phyloP scores from a whole-genome alignment of 176 grass and related monocot genomes.

The Carex littledalei region DNA sequence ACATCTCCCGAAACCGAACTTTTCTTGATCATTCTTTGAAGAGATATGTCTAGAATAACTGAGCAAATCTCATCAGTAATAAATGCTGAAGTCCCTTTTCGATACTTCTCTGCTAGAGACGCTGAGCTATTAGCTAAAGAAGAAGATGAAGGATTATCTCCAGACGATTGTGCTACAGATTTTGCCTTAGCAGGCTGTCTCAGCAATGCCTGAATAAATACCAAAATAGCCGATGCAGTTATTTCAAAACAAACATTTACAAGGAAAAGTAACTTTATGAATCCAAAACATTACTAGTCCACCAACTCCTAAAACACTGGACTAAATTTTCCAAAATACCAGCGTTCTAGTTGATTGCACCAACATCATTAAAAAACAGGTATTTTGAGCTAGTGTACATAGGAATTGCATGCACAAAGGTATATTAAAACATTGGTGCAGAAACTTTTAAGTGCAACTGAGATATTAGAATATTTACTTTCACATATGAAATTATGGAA shows the following conservation, averaged over 20 bases:
- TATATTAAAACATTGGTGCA: background rate
- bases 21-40: constrained; percentile 96
- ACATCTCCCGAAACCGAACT: constrained; percentile 40
- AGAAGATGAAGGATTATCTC: constrained; percentile 49
- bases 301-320: background rate
- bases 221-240: constrained; percentile 13
- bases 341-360: background rate
- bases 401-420: background rate
- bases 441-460: background rate
- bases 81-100: constrained; percentile 56
- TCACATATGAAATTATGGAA: too few species aligned
- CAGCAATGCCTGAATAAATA: constrained; percentile 50
- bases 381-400: background rate
- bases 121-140: constrained; percentile 27
- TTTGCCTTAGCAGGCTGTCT: constrained; percentile 88
- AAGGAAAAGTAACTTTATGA: background rate
- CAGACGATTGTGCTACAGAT: constrained; percentile 49
- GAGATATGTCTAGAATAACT: constrained; percentile 76
- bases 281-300: background rate
- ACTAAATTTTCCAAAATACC: background rate
- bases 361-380: background rate
- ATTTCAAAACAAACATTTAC: constrained; percentile 4
- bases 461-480: background rate
- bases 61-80: constrained; percentile 78
- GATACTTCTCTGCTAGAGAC: constrained; percentile 62